These are phyloP conservation scores for California macrophylla DNA, from an alignment of 441 rosid species.

Conservation along the genomic window DNA sequence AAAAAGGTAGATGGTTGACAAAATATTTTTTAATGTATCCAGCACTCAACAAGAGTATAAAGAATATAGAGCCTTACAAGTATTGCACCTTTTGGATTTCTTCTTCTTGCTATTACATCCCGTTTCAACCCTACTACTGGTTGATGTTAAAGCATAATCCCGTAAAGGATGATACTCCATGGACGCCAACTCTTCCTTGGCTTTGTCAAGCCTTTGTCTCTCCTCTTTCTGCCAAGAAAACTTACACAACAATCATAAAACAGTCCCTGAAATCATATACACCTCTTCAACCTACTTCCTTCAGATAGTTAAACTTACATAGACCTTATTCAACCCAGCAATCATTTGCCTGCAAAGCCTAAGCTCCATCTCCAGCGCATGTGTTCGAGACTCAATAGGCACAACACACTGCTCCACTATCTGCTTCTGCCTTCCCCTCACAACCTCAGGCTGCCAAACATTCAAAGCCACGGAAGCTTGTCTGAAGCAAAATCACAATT, in stretches of 20 bases:
- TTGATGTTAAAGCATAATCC: slow-evolving; percentile 24
- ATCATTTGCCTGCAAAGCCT: slow-evolving; percentile 69
- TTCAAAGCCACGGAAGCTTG: slow-evolving; percentile 84
- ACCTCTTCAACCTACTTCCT: not conserved
- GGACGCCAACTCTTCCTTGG: slow-evolving; percentile 47
- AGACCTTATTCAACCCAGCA: slow-evolving; percentile 35
- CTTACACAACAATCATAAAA: slow-evolving; percentile 5
- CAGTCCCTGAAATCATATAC: not conserved
- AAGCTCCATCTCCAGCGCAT: slow-evolving; percentile 65
- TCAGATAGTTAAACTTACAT: slow-evolving; percentile 36
- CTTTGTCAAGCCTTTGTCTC: slow-evolving; percentile 36
- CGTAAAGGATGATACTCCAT: slow-evolving; percentile 67
- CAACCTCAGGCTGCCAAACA: slow-evolving; percentile 79
- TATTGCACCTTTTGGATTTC: slow-evolving; percentile 33
- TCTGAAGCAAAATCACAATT: slow-evolving; percentile 30
- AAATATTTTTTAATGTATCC: no score
- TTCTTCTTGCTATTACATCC: slow-evolving; percentile 27
- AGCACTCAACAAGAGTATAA: not conserved
- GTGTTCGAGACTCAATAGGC: slow-evolving; percentile 47
- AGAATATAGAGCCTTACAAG: slow-evolving; percentile 31
- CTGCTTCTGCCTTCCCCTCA: slow-evolving; percentile 56
- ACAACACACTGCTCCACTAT: slow-evolving; percentile 66
- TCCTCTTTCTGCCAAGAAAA: slow-evolving; percentile 41
- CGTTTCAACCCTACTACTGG: slow-evolving; percentile 18
- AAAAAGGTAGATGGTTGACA: not conserved